Evolutionary conservation across 805 yeast species (phyloP), one percentile per base, ranked within the genome.

Genomic region (Metschnikowia borealis): DNA sequence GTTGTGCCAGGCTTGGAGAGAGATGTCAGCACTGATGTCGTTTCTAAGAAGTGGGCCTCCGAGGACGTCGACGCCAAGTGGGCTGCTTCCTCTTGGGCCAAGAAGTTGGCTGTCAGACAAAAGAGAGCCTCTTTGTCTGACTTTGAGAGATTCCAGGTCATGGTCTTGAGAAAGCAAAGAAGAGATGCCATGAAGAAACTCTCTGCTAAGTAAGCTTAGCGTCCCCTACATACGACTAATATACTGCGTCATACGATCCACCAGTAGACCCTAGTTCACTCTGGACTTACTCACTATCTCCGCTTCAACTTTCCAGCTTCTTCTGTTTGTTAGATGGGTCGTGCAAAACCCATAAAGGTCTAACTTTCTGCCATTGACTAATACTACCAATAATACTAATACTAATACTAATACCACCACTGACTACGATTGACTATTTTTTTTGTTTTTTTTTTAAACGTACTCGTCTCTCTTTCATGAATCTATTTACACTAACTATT

Each of bases 61-160:
- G 85, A 95, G 67, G 91, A 84, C 65, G 80, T 92, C 66, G 85
- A 83, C 65, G 81, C 83, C 70, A 88, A 92, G 79, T 94, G 98
- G 98, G 83, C 87, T 64, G 80, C 86, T 67, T 80, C 98, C 61
- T 74, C 96, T 50, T 90, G 97, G 97, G 97, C 99, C 71, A 88
- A 92, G 87, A 91, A 90, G 83, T 86, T 94, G 69, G 97, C 95
- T 73, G 86, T 88, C 78, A 89, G 89, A 79, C 85, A 87, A 78
- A 89, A 85, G 78, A 89, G 99, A 84, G 78, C 95, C 69, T 80
- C 85, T 72, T 87, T 95, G 76, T 73, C 92, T 66, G 99, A 94
- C 80, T 94, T 94, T 70, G 97, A 94, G 83, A 91, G 99, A 85
- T 94, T 94, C 97, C 97, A 92, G 84, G 99, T 92, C 67, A 74